Evolutionary conservation across 768 basidiomycete genomes (phyloP), one percentile per base, ranked within the genome.

Genomic region (Lactifluus pinguis): DNA sequence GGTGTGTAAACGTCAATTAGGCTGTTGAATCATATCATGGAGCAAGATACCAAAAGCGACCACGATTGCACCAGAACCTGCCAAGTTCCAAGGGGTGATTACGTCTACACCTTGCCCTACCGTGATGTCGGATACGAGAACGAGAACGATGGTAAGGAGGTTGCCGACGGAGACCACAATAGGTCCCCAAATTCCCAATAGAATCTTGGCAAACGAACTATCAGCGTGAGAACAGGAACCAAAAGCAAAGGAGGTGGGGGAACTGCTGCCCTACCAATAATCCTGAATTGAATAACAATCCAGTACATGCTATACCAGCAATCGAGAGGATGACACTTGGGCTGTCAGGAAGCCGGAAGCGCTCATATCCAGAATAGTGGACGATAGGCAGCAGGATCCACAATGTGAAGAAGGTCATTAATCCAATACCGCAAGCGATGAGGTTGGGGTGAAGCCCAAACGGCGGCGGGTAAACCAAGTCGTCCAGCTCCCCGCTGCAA

Each of bases 111-210:
- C 83, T 54, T 79, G 78, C 21, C 90, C 84, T 62, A 93, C 86
- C 17, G 86, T 65, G 8, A 87, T 77, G 72, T 98, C 94, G 45
- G 87, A 83, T 15, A 91, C 67, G 50, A 93, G 82, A 14, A 93
- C 89, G 52, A 97, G 79, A 41, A 95, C 90, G 65, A 95, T 95
- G 6, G 94, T 94, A n/a, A 95, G 79, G n/a, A 98, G 79, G 72
- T 83, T 92, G 49, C 92, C 93, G 36, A 97, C 93, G 2, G 90
- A 92, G 9, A 85, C 84, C 47, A 92, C 81, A 45, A 94, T 83
- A 6, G 92, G 92, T 4, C 92, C 92, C 89, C 90, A 94, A 30
- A 89, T 72, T 30, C 88, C 89, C 51, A 95, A 76, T 3, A 95
- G 76, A 57, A 89, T 79, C 91, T 93, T 21, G 19, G 65, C 30